Percentiles rank a stretch among this genome's conserved stretches.
These are phyloP conservation scores for Starmerella gropengiesseri DNA, from an alignment of 805 yeast species.

Conservation along the genomic window DNA sequence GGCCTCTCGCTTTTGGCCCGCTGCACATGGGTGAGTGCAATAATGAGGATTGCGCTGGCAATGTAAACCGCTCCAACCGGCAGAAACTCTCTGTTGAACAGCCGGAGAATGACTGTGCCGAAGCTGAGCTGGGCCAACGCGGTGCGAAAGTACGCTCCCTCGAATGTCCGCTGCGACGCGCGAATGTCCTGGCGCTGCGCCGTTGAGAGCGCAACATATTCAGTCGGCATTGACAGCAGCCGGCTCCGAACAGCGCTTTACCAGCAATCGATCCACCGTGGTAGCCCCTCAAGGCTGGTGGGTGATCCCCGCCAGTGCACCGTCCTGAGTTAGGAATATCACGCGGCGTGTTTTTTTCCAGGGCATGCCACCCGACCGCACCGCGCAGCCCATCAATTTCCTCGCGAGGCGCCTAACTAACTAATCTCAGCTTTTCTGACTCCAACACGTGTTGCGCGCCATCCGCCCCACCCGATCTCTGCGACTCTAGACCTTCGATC, in stretches of 20 bases:
- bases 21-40: constrained; percentile 33
- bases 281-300: too few species aligned
- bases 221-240: constrained; percentile 5
- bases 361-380: too few species aligned
- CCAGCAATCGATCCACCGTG: too few species aligned
- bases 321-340: too few species aligned
- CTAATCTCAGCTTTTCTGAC: too few species aligned
- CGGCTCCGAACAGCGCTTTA: neutral
- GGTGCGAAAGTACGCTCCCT: constrained; percentile 70
- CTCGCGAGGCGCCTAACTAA: too few species aligned
- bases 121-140: constrained; percentile 61
- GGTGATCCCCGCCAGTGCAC: neutral
- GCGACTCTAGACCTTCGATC: too few species aligned
- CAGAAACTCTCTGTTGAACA: constrained; percentile 53
- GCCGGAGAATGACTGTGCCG: constrained; percentile 50
- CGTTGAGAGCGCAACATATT: constrained; percentile 14
- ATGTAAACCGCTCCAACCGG: constrained; percentile 60
- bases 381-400: too few species aligned
- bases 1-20: constrained; percentile 28
- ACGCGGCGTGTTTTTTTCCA: too few species aligned
- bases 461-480: too few species aligned
- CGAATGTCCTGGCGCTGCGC: constrained; percentile 27
- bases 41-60: constrained; percentile 42
- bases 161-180: constrained; percentile 75
- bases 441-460: too few species aligned